Percentiles rank a stretch among this genome's conserved stretches.
phyloP scores from a whole-genome alignment of 1,284 basidiomycete genomes.

The Coriolopsis trogii region DNA sequence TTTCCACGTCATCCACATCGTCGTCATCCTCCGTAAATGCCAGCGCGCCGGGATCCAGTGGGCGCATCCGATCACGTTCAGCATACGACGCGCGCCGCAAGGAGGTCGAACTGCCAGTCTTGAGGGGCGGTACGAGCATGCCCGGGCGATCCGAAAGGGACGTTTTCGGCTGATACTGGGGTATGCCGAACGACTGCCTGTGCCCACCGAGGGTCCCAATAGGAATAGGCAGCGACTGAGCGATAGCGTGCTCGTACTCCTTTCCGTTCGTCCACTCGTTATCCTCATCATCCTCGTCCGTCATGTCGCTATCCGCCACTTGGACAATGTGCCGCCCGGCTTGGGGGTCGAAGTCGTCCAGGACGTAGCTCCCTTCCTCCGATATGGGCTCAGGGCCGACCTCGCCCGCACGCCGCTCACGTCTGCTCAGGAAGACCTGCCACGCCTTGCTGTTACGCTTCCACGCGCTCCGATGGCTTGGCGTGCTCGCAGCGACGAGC shows the following conservation, averaged over 20 bases:
- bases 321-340: slow-evolving; percentile 21
- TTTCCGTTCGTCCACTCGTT: slow-evolving; percentile 13
- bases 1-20: slow-evolving; percentile 38
- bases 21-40: slow-evolving; percentile 56
- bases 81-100: slow-evolving; percentile 64
- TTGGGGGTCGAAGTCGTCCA: slow-evolving; percentile 19
- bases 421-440: slow-evolving; percentile 58
- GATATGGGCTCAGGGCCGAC: slow-evolving; percentile 41
- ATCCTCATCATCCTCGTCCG: slow-evolving; percentile 28
- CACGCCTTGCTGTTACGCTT: slow-evolving; percentile 63
- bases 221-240: slow-evolving; percentile 62
- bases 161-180: slow-evolving; percentile 59
- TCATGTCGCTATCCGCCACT: slow-evolving; percentile 36
- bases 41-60: slow-evolving; percentile 67
- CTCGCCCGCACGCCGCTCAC: slow-evolving; percentile 37
- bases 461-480: slow-evolving; percentile 75
- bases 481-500: slow-evolving; percentile 66
- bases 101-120: slow-evolving; percentile 44
- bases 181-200: slow-evolving; percentile 40
- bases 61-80: slow-evolving; percentile 63
- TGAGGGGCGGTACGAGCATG: slow-evolving; percentile 29
- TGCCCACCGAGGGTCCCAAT: slow-evolving; percentile 48
- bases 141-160: slow-evolving; percentile 43
- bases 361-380: slow-evolving; percentile 45
- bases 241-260: slow-evolving; percentile 28